Percentiles rank a stretch among this genome's conserved stretches.
Evolutionary conservation across 2,329 filamentous ascomycete species (phyloP).

Genomic region (Aciculosporium take): DNA sequence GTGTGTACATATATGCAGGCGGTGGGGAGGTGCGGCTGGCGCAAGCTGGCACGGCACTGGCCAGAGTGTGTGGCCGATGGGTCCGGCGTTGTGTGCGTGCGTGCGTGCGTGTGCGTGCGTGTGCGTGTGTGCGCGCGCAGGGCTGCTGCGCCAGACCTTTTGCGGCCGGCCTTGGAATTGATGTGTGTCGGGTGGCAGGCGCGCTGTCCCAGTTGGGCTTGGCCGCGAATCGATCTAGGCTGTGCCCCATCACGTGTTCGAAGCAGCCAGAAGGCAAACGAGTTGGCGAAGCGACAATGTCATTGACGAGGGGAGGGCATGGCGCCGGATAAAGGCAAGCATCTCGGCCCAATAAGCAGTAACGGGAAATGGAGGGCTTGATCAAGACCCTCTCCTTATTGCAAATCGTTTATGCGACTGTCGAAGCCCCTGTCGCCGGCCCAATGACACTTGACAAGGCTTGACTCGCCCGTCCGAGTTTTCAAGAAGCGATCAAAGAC

Average conservation of each 20-base stretch:
- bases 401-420: background rate
- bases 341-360: background rate
- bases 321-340: background rate
- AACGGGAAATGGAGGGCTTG: background rate
- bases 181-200: background rate
- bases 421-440: background rate
- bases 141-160: conserved; percentile 4
- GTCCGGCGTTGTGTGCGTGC: conserved; percentile 2
- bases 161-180: background rate
- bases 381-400: background rate
- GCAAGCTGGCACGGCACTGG: conserved; percentile 2
- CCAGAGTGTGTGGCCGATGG: conserved; percentile 3
- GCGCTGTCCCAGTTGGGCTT: background rate
- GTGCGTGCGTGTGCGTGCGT: background rate
- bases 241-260: too few species aligned
- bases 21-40: conserved; percentile 6
- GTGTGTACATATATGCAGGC: conserved; percentile 17
- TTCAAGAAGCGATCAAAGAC: background rate
- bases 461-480: background rate
- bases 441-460: background rate
- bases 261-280: too few species aligned
- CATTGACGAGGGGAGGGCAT: background rate
- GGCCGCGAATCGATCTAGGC: background rate
- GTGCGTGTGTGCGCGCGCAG: background rate
- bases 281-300: background rate